Conservation (phyloP, 2,329 filamentous ascomycete species). For the Aureobasidium sp. region DNA sequence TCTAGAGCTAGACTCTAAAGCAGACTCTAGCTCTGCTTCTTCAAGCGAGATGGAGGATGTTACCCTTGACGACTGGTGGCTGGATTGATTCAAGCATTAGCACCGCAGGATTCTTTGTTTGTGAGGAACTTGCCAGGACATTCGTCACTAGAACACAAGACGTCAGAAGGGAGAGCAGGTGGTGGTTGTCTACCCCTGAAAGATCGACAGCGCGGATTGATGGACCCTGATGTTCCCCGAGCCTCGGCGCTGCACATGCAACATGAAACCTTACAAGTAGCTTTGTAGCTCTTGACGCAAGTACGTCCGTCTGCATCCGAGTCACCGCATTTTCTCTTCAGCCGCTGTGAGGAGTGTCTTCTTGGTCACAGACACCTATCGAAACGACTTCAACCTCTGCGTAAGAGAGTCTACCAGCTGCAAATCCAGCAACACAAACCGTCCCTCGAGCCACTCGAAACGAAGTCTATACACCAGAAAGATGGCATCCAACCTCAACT, state of each 20-base stretch:
- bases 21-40: too few species aligned
- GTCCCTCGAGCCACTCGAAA: neutral
- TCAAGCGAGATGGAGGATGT: too few species aligned
- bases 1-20: too few species aligned
- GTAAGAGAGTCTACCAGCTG: too few species aligned
- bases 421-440: neutral
- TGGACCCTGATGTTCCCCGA: neutral
- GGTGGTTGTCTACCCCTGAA: neutral
- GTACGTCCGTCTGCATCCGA: too few species aligned
- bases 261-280: neutral
- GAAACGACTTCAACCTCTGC: neutral
- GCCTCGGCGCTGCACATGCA: neutral
- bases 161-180: too few species aligned
- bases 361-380: neutral
- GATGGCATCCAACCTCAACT: neutral
- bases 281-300: neutral
- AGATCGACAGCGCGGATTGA: conserved; percentile 1
- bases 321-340: too few species aligned
- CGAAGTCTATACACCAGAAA: neutral
- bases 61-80: too few species aligned
- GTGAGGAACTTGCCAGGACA: too few species aligned
- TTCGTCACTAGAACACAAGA: too few species aligned
- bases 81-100: too few species aligned
- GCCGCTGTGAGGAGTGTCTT: neutral
- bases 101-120: too few species aligned